phyloP scores from a whole-genome alignment of 805 yeast genomes.

The Maudiozyma barnettii region DNA sequence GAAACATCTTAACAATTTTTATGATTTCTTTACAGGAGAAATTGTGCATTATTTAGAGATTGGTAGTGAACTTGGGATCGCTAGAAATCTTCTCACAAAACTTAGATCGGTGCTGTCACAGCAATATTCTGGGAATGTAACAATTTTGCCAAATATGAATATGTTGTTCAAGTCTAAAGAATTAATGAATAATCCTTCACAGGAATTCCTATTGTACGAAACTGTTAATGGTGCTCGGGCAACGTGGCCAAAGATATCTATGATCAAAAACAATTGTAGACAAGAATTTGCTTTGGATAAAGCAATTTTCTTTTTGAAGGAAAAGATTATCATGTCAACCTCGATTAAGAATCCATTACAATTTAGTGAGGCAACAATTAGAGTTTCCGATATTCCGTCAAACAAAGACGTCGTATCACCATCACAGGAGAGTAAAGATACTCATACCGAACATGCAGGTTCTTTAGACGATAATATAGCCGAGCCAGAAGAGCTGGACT shows the following conservation, averaged over 20 bases:
- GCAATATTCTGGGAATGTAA: conserved; percentile 86
- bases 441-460: neutral
- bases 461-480: conserved; percentile 18
- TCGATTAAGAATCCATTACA: conserved; percentile 26
- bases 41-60: conserved; percentile 68
- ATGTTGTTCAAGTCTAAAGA: conserved; percentile 47
- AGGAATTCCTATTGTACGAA: conserved; percentile 54
- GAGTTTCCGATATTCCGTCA: conserved; percentile 5
- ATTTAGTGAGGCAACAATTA: conserved; percentile 16
- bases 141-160: conserved; percentile 73
- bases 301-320: conserved; percentile 60
- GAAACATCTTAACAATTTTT: conserved; percentile 41
- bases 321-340: conserved; percentile 42
- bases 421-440: neutral
- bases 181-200: conserved; percentile 72
- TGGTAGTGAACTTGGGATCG: conserved; percentile 65
- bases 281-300: conserved; percentile 80
- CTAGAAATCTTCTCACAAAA: conserved; percentile 63
- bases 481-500: conserved; percentile 17
- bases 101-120: conserved; percentile 71
- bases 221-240: conserved; percentile 80
- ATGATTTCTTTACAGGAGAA: conserved; percentile 58
- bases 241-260: conserved; percentile 85
- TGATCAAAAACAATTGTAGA: conserved; percentile 82
- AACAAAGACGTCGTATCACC: neutral